phyloP scores from a whole-genome alignment of 768 basidiomycete genomes.

The Kwoniella pini region DNA sequence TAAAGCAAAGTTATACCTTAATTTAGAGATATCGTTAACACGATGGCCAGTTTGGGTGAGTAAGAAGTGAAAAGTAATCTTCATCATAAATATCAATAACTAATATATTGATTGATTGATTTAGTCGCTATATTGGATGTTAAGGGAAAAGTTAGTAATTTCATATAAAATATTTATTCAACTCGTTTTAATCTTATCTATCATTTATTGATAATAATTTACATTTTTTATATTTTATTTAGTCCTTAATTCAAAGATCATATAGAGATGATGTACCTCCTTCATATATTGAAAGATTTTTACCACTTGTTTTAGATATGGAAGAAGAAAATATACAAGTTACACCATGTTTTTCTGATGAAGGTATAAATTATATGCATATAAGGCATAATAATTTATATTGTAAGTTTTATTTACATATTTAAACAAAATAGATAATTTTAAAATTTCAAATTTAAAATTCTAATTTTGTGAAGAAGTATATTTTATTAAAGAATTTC shows the following conservation, averaged over 20 bases:
- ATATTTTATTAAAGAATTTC: background rate
- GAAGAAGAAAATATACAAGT: constrained; percentile 97
- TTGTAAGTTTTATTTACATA: constrained; percentile 61
- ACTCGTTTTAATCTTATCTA: background rate
- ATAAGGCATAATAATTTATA: constrained; percentile 98
- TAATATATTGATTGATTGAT: background rate
- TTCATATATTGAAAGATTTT: constrained; percentile 86
- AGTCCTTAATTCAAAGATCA: constrained; percentile 88
- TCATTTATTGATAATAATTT: background rate
- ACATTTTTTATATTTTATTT: background rate
- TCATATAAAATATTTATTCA: background rate
- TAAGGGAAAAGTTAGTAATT: constrained; percentile 74
- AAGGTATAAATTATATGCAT: constrained; percentile 97
- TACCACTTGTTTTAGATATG: constrained; percentile 88
- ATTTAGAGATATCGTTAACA: background rate
- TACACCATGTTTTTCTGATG: constrained; percentile 91
- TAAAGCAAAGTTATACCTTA: background rate
- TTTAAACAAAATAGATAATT: too few relatives aligned
- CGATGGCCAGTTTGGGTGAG: constrained; percentile 30
- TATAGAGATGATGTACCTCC: constrained; percentile 94
- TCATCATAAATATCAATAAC: background rate
- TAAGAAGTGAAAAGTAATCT: too few relatives aligned
- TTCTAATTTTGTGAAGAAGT: background rate
- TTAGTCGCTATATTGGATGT: constrained; percentile 90
- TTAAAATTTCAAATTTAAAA: too few relatives aligned